phyloP scores from a whole-genome alignment of 75 land plant species.

The Cryptomeria japonica region DNA sequence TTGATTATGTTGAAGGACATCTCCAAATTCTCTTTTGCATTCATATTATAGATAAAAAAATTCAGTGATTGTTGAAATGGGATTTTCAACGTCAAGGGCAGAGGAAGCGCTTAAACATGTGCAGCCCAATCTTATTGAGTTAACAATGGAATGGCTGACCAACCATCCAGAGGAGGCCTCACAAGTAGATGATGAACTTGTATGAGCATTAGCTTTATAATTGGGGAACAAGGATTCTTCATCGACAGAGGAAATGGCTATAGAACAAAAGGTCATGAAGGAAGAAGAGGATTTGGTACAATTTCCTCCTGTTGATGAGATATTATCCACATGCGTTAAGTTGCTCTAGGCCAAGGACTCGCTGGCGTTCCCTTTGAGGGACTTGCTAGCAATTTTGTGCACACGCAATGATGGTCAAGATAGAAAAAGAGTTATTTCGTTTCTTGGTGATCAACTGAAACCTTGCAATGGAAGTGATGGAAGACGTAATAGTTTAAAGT shows the following conservation, averaged over 20 bases:
- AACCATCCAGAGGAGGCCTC: conserved; percentile 85
- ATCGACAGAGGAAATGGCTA: conserved; percentile 37
- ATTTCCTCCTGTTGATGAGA: conserved; percentile 79
- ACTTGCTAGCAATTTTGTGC: conserved; percentile 82
- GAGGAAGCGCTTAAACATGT: conserved; percentile 94
- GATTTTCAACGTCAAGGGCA: conserved; percentile 91
- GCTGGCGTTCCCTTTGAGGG: conserved; percentile 84
- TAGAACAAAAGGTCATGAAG: conserved; percentile 28
- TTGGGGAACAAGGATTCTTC: conserved; percentile 71
- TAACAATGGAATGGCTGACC: conserved; percentile 97
- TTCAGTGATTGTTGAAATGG: conserved; percentile 97
- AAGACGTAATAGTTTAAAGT: conserved; percentile 27
- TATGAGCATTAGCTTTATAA: conserved; percentile 95
- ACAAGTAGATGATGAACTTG: conserved; percentile 99
- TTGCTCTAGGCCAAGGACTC: conserved; percentile 76
- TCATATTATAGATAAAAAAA: too few species aligned
- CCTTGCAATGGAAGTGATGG: conserved; percentile 29
- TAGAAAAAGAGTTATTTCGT: conserved; percentile 62
- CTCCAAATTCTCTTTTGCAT: too few species aligned
- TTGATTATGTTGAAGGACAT: too few species aligned
- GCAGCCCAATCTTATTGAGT: conserved; percentile 82
- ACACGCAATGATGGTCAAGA: conserved; percentile 89
- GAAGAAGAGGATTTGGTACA: conserved; percentile 66
- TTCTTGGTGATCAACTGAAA: conserved; percentile 73
- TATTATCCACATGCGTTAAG: conserved; percentile 69